A percentile compares a stretch with the other conserved stretches of the same genome.
These are phyloP conservation scores for Hirschfeldia incana DNA, from an alignment of 345 rosid species.

Conservation along the genomic window DNA sequence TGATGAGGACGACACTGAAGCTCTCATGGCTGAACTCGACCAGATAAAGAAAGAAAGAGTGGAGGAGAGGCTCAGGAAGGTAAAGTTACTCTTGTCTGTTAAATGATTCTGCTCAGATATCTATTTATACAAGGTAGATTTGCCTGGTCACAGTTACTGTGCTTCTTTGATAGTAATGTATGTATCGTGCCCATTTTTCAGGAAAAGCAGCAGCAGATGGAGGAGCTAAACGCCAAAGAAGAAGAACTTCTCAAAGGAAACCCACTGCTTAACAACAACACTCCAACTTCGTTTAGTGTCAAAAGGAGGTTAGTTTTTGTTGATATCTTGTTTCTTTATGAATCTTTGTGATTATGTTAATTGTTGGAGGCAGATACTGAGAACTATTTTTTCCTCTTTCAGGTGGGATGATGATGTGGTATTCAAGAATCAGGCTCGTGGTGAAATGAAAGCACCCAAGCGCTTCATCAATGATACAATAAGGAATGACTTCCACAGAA, in stretches of 20 bases:
- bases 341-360: background rate
- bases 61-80: conserved; percentile 86
- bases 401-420: conserved; percentile 99
- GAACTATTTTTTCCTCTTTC: background rate
- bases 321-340: background rate
- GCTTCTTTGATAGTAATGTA: background rate
- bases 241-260: conserved; percentile 93
- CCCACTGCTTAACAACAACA: conserved; percentile 73
- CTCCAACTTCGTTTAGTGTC: conserved; percentile 71
- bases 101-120: conserved; percentile 12
- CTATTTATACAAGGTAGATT: background rate
- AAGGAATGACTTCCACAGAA: conserved; percentile 90
- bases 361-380: conserved; percentile 4
- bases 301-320: conserved; percentile 67
- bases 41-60: conserved; percentile 91
- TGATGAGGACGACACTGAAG: conserved; percentile 85
- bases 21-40: conserved; percentile 94
- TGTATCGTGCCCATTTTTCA: conserved; percentile 34
- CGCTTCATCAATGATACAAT: conserved; percentile 98
- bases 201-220: conserved; percentile 73
- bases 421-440: conserved; percentile 97
- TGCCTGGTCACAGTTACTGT: background rate
- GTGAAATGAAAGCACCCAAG: conserved; percentile 87
- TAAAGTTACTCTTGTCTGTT: conserved; percentile 32
- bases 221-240: conserved; percentile 84